A percentile compares a stretch with the other conserved stretches of the same genome.
Evolutionary conservation across 495 filamentous ascomycete genomes (phyloP).

Genomic region (Hypoxylon rickii): DNA sequence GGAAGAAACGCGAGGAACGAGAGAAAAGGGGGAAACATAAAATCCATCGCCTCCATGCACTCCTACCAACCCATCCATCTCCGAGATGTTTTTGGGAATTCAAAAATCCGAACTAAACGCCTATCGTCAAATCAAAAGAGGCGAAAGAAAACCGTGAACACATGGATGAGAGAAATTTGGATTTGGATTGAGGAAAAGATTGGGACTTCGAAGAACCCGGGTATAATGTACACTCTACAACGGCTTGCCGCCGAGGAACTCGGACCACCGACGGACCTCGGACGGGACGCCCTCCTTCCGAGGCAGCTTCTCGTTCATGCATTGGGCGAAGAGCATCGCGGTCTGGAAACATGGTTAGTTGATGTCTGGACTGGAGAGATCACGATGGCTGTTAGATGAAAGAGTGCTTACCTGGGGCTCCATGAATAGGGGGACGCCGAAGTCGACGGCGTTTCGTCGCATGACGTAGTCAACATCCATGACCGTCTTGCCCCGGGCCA

Average conservation of each 20-base stretch:
- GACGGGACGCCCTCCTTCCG: conserved; percentile 77
- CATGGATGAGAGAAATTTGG: background rate
- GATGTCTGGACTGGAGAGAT: conserved; percentile 13
- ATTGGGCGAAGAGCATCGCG: conserved; percentile 90
- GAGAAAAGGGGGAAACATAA: no score
- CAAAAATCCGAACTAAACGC: conserved; percentile 1
- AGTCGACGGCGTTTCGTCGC: conserved; percentile 97
- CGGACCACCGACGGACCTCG: conserved; percentile 91
- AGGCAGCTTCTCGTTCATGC: conserved; percentile 94
- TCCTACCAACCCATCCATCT: background rate
- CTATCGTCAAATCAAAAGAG: no score
- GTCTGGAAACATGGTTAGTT: conserved; percentile 63
- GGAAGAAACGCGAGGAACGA: no score
- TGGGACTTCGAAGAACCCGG: background rate
- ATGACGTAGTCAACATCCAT: conserved; percentile 97
- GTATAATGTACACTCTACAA: conserved; percentile 60
- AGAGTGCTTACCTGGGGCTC: conserved; percentile 84
- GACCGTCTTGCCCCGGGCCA: conserved; percentile 77
- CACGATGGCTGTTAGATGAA: background rate
- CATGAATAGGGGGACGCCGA: conserved; percentile 97
- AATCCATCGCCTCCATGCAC: conserved; percentile 2
- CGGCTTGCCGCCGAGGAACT: conserved; percentile 90
- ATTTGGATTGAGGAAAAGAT: conserved; percentile 2
- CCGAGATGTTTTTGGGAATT: background rate
- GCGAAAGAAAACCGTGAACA: background rate